These are phyloP conservation scores for Juglanconis oblonga DNA, from an alignment of 2,329 filamentous ascomycete species.

Conservation along the genomic window DNA sequence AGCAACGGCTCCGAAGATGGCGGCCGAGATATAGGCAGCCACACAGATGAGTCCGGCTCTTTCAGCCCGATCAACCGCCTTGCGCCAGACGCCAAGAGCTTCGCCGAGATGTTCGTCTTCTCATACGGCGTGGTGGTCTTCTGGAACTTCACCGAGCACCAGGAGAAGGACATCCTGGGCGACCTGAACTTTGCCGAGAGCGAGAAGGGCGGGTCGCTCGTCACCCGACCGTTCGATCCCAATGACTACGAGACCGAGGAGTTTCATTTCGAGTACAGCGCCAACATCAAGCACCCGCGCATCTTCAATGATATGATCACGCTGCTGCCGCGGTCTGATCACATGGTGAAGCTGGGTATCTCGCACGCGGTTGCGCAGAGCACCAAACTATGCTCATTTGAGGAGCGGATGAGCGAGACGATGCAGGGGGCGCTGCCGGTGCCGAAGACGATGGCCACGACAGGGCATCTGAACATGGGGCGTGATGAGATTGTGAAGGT, in stretches of 20 bases:
- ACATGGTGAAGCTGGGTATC: constrained; percentile 99
- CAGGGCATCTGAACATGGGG: constrained; percentile 87
- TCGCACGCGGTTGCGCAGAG: constrained; percentile 96
- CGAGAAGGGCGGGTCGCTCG: constrained; percentile 62
- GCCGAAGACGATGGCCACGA: constrained; percentile 82
- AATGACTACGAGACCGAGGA: constrained; percentile 96
- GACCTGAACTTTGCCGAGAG: constrained; percentile 86
- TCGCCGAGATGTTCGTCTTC: constrained; percentile 96
- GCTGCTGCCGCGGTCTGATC: constrained; percentile 80
- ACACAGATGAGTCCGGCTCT: constrained; percentile 33
- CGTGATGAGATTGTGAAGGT: constrained; percentile 90
- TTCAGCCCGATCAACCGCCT: constrained; percentile 56
- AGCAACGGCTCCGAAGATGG: constrained; percentile 25
- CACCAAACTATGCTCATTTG: constrained; percentile 93
- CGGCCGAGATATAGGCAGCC: constrained; percentile 16
- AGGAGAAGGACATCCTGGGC: constrained; percentile 94
- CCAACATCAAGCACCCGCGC: constrained; percentile 77
- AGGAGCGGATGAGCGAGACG: constrained; percentile 91
- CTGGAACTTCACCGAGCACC: constrained; percentile 96
- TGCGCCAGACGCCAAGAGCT: constrained; percentile 69
- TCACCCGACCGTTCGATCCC: constrained; percentile 77
- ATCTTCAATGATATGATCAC: constrained; percentile 99
- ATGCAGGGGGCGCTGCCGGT: constrained; percentile 93
- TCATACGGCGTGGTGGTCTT: constrained; percentile 97
- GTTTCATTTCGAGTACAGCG: constrained; percentile 97